Evolutionary conservation across 2,329 filamentous ascomycete genomes (phyloP).

Genomic region (Westerdykella ornata): DNA sequence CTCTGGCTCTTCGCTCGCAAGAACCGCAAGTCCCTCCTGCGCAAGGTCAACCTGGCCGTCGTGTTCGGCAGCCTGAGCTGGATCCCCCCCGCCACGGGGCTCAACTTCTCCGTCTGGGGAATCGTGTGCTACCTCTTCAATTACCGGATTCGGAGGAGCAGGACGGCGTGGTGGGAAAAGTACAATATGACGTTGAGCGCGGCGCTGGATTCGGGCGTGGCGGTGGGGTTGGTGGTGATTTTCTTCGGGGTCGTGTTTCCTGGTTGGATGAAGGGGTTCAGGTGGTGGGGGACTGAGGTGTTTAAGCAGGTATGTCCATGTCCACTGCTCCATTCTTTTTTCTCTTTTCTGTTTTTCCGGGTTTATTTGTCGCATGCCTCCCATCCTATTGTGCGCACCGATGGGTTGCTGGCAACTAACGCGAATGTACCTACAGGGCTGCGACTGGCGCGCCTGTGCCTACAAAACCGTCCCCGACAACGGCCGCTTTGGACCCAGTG

Average conservation of each 20-base stretch:
- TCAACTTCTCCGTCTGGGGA: conserved; percentile 85
- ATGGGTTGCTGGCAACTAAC: conserved; percentile 4
- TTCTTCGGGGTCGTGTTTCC: conserved; percentile 86
- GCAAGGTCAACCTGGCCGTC: conserved; percentile 75
- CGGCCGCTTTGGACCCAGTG: conserved; percentile 29
- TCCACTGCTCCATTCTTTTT: background rate
- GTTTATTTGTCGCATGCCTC: too few species aligned
- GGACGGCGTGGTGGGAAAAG: conserved; percentile 76
- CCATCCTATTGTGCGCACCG: background rate
- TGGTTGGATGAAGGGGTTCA: conserved; percentile 63
- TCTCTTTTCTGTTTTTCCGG: background rate
- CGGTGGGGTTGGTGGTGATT: conserved; percentile 73
- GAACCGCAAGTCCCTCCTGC: conserved; percentile 54
- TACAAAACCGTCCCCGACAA: conserved; percentile 52
- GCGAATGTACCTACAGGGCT: conserved; percentile 46
- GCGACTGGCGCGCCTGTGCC: conserved; percentile 76
- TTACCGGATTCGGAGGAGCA: conserved; percentile 62
- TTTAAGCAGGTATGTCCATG: conserved; percentile 56
- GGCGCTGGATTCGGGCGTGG: conserved; percentile 73
- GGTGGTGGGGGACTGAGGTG: conserved; percentile 84
- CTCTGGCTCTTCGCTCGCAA: conserved; percentile 64
- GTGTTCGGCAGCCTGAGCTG: conserved; percentile 76
- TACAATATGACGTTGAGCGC: conserved; percentile 86
- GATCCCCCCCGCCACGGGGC: conserved; percentile 75
- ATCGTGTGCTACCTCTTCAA: conserved; percentile 83